Percentiles rank a stretch among this genome's conserved stretches.
Conservation (phyloP, 1,139 yeast species). For the Kazachstania sp. region DNA sequence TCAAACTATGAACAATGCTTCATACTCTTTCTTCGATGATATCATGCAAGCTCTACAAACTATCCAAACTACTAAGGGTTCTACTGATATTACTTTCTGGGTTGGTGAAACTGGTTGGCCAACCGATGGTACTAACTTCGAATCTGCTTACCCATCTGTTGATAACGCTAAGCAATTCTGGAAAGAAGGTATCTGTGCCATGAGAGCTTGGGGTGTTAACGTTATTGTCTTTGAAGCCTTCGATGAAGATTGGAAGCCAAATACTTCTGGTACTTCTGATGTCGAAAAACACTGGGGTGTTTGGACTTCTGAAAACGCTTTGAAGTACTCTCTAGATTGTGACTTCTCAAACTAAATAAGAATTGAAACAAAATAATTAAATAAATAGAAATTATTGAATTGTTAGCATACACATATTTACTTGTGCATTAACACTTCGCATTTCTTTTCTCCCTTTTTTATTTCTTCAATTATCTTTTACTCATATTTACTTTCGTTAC, state of each 20-base stretch:
- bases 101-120: slow-evolving; percentile 99
- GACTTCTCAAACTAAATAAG: slow-evolving; percentile 33
- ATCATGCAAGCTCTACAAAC: slow-evolving; percentile 91
- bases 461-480: no score
- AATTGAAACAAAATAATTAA: not conserved
- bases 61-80: slow-evolving; percentile 76
- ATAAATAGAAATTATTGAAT: no score
- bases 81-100: slow-evolving; percentile 79
- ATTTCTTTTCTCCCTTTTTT: no score
- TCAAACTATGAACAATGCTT: slow-evolving; percentile 68
- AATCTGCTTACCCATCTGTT: slow-evolving; percentile 54
- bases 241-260: slow-evolving; percentile 95
- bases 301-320: slow-evolving; percentile 47
- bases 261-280: slow-evolving; percentile 71
- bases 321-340: slow-evolving; percentile 56
- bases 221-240: slow-evolving; percentile 89
- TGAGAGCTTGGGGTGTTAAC: slow-evolving; percentile 92
- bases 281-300: slow-evolving; percentile 95
- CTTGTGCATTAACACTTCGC: no score
- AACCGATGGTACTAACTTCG: slow-evolving; percentile 71
- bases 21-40: slow-evolving; percentile 88
- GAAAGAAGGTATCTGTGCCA: slow-evolving; percentile 82
- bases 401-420: not conserved
- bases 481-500: not conserved
- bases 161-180: slow-evolving; percentile 72